Conservation (phyloP, 1,139 yeast species). For the Scheffersomyces stambukii region DNA sequence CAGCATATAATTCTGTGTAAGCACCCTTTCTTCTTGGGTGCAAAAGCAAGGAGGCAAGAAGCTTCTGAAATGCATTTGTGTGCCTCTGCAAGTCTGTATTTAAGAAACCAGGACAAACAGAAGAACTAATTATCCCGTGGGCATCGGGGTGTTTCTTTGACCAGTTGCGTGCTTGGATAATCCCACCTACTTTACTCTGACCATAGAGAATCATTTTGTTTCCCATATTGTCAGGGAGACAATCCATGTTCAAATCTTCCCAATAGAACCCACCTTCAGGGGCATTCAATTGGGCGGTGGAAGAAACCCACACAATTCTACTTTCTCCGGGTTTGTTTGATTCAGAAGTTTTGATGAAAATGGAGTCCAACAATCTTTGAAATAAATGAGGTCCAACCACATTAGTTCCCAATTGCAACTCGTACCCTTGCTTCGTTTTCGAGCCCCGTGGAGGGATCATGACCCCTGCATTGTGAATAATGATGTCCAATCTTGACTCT, state of each 20-base stretch:
- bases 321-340: slow-evolving; percentile 11
- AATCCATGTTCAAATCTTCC: slow-evolving; percentile 26
- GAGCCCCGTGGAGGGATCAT: slow-evolving; percentile 38
- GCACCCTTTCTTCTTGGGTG: slow-evolving; percentile 15
- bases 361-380: slow-evolving; percentile 40
- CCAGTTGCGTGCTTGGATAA: slow-evolving; percentile 42
- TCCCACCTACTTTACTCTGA: slow-evolving; percentile 45
- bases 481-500: slow-evolving; percentile 30
- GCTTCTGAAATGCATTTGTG: slow-evolving; percentile 8
- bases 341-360: slow-evolving; percentile 29
- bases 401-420: slow-evolving; percentile 37
- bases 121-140: slow-evolving; percentile 31
- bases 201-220: slow-evolving; percentile 25
- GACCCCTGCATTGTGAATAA: slow-evolving; percentile 50
- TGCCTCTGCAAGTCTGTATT: slow-evolving; percentile 38
- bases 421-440: slow-evolving; percentile 10
- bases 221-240: slow-evolving; percentile 4
- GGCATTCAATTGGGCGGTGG: slow-evolving; percentile 32
- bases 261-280: slow-evolving; percentile 39
- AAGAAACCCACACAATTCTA: slow-evolving; percentile 47
- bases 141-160: slow-evolving; percentile 30
- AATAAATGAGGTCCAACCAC: slow-evolving; percentile 47
- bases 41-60: slow-evolving; percentile 2
- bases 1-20: slow-evolving; percentile 21
- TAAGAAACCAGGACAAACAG: slow-evolving; percentile 46